Base-by-base conservation (phyloP, 148 eudicot genomes). In the Cornus controversa region DNA sequence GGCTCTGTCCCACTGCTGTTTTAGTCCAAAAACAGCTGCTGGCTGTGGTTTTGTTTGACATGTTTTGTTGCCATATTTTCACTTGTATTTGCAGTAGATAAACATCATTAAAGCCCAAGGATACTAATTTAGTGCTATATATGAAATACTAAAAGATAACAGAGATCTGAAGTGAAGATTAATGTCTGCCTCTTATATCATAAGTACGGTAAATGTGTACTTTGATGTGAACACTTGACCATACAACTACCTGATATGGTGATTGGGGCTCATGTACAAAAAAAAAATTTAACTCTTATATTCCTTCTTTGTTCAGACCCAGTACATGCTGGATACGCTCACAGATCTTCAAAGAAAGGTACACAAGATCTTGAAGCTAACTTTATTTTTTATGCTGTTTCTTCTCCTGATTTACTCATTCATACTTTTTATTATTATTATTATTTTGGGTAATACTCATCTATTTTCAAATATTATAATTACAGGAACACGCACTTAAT, bases 311-410 rank as follows among this genome's bases (percentile, higher is more conserved):
- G 18, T 75, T 79, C 91, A 94, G 98, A 94, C 98, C 31, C 96
- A 93, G 64, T 76, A 22, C 82, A 91, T 92, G 96, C 81, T 92
- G 78, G 98, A 94, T 78, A 88, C 89, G 63, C 98, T 94, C 42
- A 84, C 92, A 29, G 97, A 90, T 66, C 94, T 91, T 73, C 94
- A 93, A 75, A 85, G 89, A 72, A 91, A 85, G 96, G 98, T 94
- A 91, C 10, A 24, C 67, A 79, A 23, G 14, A 24, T 8, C 47
- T 50, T 74, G 65, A 65, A 53, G 8, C 22, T 75, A 64, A 64
- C 24, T 25, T 36, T 37, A 23, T 26, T 63, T 1, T 25, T 5
- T 63, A 73, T 63, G 24, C 60, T 37, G 24, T 25, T 64, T 65
- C 18, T 18, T 40, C 53, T 6, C 31, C 24, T 18, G 8, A 26